Evolutionary conservation across 495 filamentous ascomycete species (phyloP).

Genomic region (Penicillium argentinense): DNA sequence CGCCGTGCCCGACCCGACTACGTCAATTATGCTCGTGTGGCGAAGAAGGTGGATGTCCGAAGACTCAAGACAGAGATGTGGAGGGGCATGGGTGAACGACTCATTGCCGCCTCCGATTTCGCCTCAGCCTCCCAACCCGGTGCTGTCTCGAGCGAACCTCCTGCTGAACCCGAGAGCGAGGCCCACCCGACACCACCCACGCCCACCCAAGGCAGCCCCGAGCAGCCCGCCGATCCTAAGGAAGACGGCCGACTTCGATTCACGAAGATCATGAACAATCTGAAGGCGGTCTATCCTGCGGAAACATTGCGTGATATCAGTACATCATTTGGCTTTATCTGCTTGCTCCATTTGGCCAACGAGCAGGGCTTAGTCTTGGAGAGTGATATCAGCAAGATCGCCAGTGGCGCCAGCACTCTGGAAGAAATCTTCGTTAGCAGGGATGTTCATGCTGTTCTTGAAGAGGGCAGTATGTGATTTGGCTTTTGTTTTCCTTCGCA

Average conservation of each 20-base stretch:
- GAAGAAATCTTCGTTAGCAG: conserved; percentile 48
- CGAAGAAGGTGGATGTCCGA: conserved; percentile 98
- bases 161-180: conserved; percentile 28
- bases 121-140: conserved; percentile 30
- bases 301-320: conserved; percentile 89
- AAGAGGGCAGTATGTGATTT: conserved; percentile 37
- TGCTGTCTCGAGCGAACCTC: conserved; percentile 19
- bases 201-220: conserved; percentile 30
- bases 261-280: conserved; percentile 83
- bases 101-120: conserved; percentile 40
- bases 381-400: conserved; percentile 42
- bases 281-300: conserved; percentile 83
- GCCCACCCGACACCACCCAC: conserved; percentile 26
- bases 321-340: conserved; percentile 97
- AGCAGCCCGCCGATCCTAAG: conserved; percentile 17
- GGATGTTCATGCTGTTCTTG: conserved; percentile 41
- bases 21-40: conserved; percentile 91
- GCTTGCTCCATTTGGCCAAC: conserved; percentile 91
- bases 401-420: conserved; percentile 26
- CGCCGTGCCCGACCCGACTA: conserved; percentile 86
- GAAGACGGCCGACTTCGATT: conserved; percentile 67
- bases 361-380: conserved; percentile 82
- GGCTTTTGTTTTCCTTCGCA: conserved; percentile 10
- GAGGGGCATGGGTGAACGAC: conserved; percentile 70
- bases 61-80: conserved; percentile 95